Evolutionary conservation across 331 rosid species (phyloP).

Genomic region (Pyracantha coccinea): DNA sequence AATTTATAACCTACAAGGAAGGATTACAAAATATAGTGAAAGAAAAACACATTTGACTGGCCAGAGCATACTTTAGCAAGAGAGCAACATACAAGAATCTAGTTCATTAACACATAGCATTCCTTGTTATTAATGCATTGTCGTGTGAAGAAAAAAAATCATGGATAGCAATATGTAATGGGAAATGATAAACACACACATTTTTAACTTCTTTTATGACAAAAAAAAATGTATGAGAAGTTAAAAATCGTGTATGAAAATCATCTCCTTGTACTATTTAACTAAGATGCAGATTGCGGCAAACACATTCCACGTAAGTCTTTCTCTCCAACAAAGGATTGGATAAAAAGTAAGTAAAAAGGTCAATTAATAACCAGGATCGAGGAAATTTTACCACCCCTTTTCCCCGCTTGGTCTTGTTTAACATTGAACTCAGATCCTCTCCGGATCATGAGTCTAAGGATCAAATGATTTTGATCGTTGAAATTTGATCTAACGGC

Average conservation of each 20-base stretch:
- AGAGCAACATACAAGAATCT: neutral
- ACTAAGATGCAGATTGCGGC: no score
- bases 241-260: no score
- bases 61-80: neutral
- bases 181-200: neutral
- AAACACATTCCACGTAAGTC: no score
- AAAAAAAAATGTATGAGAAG: neutral
- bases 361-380: neutral
- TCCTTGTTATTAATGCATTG: neutral
- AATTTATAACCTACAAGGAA: neutral
- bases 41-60: slow-evolving; percentile 2
- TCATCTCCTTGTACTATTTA: no score
- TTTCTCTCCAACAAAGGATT: neutral
- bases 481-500: no score
- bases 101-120: neutral
- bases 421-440: neutral
- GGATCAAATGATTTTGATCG: accelerated
- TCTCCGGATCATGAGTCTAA: no score
- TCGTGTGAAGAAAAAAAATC: neutral
- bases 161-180: neutral
- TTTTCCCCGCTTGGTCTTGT: slow-evolving; percentile 2
- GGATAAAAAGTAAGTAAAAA: neutral
- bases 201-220: no score
- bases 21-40: neutral
- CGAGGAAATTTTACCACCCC: neutral